Evolutionary conservation across 2,329 filamentous ascomycete species (phyloP).

Genomic region (Fusarium subtropicale): DNA sequence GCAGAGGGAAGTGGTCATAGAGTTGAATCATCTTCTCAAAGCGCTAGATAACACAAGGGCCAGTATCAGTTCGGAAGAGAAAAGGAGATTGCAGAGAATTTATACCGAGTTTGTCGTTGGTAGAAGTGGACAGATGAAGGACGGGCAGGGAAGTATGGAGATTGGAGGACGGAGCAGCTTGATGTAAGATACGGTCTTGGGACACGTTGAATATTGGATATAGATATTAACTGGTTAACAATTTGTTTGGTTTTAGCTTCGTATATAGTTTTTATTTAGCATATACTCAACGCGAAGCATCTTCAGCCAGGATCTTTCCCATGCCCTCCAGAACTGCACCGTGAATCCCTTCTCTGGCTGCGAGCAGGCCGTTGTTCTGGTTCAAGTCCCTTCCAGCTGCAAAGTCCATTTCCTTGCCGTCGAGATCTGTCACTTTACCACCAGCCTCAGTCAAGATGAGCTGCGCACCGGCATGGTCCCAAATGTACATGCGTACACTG

Average conservation of each 20-base stretch:
- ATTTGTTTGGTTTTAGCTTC: not conserved
- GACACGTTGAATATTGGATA: constrained; percentile 9
- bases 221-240: constrained; percentile 1
- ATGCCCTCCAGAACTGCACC: constrained; percentile 52
- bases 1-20: constrained; percentile 79
- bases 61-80: constrained; percentile 85
- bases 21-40: constrained; percentile 84
- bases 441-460: constrained; percentile 67
- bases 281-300: constrained; percentile 20
- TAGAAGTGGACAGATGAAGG: constrained; percentile 93
- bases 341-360: constrained; percentile 60
- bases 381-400: constrained; percentile 51
- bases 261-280: not conserved
- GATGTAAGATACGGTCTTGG: constrained; percentile 70
- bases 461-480: constrained; percentile 71
- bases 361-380: constrained; percentile 53
- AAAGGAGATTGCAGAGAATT: constrained; percentile 78
- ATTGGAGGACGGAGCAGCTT: constrained; percentile 92
- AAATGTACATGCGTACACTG: constrained; percentile 49
- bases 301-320: constrained; percentile 38
- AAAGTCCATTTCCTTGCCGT: constrained; percentile 53
- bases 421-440: constrained; percentile 63
- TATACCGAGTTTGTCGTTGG: constrained; percentile 94
- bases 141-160: constrained; percentile 90
- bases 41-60: constrained; percentile 81